Percentiles rank a stretch among this genome's conserved stretches.
Evolutionary conservation across 345 rosid genomes (phyloP).

Genomic region (Populus davidiana): DNA sequence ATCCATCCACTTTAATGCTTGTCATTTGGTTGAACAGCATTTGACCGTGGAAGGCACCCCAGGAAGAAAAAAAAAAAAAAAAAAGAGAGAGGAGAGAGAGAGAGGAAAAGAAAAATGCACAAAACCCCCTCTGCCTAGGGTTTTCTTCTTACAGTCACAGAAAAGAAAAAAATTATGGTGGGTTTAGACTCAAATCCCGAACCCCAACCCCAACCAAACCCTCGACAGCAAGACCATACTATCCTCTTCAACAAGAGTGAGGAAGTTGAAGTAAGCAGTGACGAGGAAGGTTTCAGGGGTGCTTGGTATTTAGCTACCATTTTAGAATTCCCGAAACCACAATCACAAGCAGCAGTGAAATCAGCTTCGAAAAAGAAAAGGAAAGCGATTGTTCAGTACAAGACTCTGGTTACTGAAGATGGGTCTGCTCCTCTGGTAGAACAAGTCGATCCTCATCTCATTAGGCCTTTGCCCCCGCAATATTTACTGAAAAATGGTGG

Average conservation of each 20-base stretch:
- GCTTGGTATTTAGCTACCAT: slow-evolving; percentile 54
- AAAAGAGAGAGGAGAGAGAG: neutral
- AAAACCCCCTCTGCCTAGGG: slow-evolving; percentile 3
- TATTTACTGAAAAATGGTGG: neutral
- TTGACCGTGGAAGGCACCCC: neutral
- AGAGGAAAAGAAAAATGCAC: neutral
- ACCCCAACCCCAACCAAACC: slow-evolving; percentile 10
- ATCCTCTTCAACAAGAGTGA: slow-evolving; percentile 15
- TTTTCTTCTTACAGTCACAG: neutral
- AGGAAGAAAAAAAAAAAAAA: neutral
- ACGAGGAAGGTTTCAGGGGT: slow-evolving; percentile 55
- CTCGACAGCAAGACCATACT: neutral
- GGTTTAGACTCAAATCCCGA: slow-evolving; percentile 14
- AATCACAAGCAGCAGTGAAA: neutral
- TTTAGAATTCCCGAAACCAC: slow-evolving; percentile 28
- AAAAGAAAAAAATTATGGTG: neutral
- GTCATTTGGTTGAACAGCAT: neutral
- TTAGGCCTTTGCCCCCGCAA: slow-evolving; percentile 51
- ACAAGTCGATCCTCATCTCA: slow-evolving; percentile 31
- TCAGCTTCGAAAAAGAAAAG: slow-evolving; percentile 28
- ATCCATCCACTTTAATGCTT: neutral
- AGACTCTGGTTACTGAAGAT: slow-evolving; percentile 33
- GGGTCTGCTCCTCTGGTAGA: slow-evolving; percentile 38
- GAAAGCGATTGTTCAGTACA: slow-evolving; percentile 41
- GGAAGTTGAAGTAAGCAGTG: slow-evolving; percentile 47